Evolutionary conservation across 257 asterid genomes (phyloP).

Genomic region (Salvia miltiorrhiza): DNA sequence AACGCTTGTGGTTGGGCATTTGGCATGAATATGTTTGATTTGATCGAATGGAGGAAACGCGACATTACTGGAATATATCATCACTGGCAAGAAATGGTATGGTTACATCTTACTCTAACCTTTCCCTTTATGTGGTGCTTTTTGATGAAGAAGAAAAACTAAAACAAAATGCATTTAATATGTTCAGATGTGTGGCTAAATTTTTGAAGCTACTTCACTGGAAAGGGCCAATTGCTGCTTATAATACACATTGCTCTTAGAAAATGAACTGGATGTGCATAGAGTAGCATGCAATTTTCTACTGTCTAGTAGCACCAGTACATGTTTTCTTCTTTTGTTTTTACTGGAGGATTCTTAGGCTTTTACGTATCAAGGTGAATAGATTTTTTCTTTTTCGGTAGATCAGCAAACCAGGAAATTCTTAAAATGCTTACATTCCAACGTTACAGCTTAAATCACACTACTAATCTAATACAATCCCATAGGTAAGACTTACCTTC

Average conservation of each 20-base stretch:
- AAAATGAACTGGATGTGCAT: neutral
- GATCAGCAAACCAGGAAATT: neutral
- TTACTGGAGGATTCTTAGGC: neutral
- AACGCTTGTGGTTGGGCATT: constrained; percentile 96
- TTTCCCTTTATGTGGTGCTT: constrained; percentile 9
- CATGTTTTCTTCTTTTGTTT: neutral
- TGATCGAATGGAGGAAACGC: constrained; percentile 82
- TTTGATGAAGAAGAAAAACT: neutral
- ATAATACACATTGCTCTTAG: neutral
- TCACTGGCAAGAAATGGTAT: constrained; percentile 82
- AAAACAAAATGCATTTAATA: neutral
- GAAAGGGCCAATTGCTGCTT: neutral
- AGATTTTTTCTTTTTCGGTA: neutral
- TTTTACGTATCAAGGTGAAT: neutral
- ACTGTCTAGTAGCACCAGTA: neutral
- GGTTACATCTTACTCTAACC: constrained; percentile 20
- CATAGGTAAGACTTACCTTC: neutral
- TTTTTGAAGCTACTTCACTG: neutral
- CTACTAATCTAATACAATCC: neutral
- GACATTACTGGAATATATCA: constrained; percentile 93
- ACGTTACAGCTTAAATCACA: neutral
- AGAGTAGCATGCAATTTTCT: neutral
- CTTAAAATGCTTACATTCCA: neutral
- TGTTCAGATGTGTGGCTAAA: neutral
- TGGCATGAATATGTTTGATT: constrained; percentile 91